Percentiles rank a stretch among this genome's conserved stretches.
Conservation (phyloP, 1,284 basidiomycete species). For the Trichosporon coremiiforme region DNA sequence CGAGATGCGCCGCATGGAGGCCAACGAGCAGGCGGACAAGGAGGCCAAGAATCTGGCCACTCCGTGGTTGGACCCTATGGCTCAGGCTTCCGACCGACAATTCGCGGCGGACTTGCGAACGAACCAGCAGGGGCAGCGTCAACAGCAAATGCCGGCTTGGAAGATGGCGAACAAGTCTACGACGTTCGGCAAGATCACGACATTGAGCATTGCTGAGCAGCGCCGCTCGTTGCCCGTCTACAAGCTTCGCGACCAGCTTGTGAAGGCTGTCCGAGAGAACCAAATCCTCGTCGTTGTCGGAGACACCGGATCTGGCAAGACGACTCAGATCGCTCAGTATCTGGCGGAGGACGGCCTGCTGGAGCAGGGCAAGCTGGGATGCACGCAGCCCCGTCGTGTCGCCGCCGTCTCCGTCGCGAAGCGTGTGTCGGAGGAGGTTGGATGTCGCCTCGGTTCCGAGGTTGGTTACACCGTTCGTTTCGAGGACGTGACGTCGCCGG, state of each 20-base stretch:
- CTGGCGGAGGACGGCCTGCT: conserved; percentile 85
- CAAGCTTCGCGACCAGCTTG: conserved; percentile 85
- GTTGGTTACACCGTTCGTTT: conserved; percentile 99
- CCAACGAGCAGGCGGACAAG: conserved; percentile 89
- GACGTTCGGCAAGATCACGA: conserved; percentile 88
- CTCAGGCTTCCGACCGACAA: conserved; percentile 76
- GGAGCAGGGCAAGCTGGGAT: conserved; percentile 86
- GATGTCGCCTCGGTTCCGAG: conserved; percentile 92
- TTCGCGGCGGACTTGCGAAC: conserved; percentile 94
- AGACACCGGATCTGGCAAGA: conserved; percentile 91
- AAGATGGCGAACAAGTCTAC: conserved; percentile 94
- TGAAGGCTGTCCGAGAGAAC: conserved; percentile 92
- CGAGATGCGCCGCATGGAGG: conserved; percentile 91
- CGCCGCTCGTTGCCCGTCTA: conserved; percentile 88
- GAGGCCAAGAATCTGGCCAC: conserved; percentile 89
- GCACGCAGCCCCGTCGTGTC: conserved; percentile 97
- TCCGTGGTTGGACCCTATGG: conserved; percentile 98
- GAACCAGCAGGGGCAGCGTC: conserved; percentile 64
- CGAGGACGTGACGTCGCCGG: conserved; percentile 96
- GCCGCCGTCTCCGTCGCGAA: conserved; percentile 99
- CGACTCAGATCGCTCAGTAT: conserved; percentile 92
- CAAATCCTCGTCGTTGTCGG: conserved; percentile 93
- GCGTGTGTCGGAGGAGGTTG: conserved; percentile 96
- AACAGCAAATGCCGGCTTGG: conserved; percentile 82
- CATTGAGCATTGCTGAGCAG: conserved; percentile 89